These are phyloP conservation scores for Termitomyces heimii DNA, from an alignment of 768 basidiomycete species.

Conservation along the genomic window DNA sequence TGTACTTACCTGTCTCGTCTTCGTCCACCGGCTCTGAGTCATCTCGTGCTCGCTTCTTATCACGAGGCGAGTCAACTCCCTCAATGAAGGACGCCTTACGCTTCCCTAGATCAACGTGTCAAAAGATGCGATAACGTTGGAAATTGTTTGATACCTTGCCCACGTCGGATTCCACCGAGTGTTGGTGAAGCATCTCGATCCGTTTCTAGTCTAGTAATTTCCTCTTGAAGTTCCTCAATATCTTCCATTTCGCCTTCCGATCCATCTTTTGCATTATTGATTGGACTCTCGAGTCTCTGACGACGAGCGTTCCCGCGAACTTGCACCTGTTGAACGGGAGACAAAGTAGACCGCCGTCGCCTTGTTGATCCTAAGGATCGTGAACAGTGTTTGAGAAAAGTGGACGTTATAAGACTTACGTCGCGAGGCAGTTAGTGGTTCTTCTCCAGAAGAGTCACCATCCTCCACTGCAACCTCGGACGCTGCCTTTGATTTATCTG, in stretches of 20 bases:
- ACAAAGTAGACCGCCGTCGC: slow-evolving; percentile 30
- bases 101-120: slow-evolving; percentile 38
- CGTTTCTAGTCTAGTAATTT: slow-evolving; percentile 24
- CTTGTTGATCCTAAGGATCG: slow-evolving; percentile 30
- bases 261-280: slow-evolving; percentile 9
- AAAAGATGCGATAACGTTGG: background rate
- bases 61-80: slow-evolving; percentile 38
- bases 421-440: slow-evolving; percentile 26
- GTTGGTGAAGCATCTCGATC: slow-evolving; percentile 26
- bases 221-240: slow-evolving; percentile 19
- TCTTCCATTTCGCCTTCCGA: slow-evolving; percentile 16
- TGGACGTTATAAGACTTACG: slow-evolving; percentile 19
- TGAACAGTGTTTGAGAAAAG: background rate
- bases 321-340: slow-evolving; percentile 22
- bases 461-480: slow-evolving; percentile 15
- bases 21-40: slow-evolving; percentile 65
- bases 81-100: slow-evolving; percentile 58
- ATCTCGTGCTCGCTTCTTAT: slow-evolving; percentile 56
- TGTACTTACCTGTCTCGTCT: slow-evolving; percentile 46
- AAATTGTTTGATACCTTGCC: slow-evolving; percentile 19
- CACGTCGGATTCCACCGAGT: slow-evolving; percentile 18
- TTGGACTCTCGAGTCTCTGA: slow-evolving; percentile 13
- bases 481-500: slow-evolving; percentile 2
- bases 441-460: slow-evolving; percentile 24
- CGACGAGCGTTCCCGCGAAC: slow-evolving; percentile 23